Base-by-base conservation (phyloP, 78 protist species). In the Dictyostelium brefeldianum region DNA sequence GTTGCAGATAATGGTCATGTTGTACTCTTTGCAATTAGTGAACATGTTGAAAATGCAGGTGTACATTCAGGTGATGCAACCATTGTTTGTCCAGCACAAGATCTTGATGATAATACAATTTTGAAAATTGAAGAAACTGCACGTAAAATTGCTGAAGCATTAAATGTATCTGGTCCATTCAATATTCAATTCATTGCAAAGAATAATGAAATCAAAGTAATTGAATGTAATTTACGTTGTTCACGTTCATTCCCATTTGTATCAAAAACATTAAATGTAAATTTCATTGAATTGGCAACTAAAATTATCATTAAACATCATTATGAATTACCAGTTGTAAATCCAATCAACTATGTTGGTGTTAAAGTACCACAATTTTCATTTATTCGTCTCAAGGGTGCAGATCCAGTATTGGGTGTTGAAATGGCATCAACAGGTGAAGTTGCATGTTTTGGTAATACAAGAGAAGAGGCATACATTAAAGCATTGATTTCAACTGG, bases 381-480 rank as follows among this genome's bases (percentile, higher is more conserved):
- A 27, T 99, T 98, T 96, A 93, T 91, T 62, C 97, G 99, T 36
- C 90, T 98, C 48, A 78, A 93, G 11, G 98, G 99, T 70, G 98
- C 99, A 31, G 99, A 99, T 82, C 99, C 99, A 53, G 83, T 96
- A 5, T 92, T 99, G 29, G 99, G 99, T 59, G 99, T 99, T 18
- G 99, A 99, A 31, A 99, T 99, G 99, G 98, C 98, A 9, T 95
- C 98, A n/a, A 99, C 99, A 7, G 99, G 99, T 46, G 99, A 99
- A 93, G 98, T 96, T 36, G 99, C 98, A 5, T 97, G 98, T 96
- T 98, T 98, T 53, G 99, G 99, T 46, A 78, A 51, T 11, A 53
- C 71, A 62, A 31, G 80, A 67, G 46, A 97, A 67, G 99, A 98
- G 81, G 99, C 98, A 18, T 98, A 97, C 98, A 81, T 98, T 67